Evolutionary conservation across 208 protist genomes (phyloP), one percentile per base, ranked within the genome.

Genomic region (Acanthamoeba healyi): DNA sequence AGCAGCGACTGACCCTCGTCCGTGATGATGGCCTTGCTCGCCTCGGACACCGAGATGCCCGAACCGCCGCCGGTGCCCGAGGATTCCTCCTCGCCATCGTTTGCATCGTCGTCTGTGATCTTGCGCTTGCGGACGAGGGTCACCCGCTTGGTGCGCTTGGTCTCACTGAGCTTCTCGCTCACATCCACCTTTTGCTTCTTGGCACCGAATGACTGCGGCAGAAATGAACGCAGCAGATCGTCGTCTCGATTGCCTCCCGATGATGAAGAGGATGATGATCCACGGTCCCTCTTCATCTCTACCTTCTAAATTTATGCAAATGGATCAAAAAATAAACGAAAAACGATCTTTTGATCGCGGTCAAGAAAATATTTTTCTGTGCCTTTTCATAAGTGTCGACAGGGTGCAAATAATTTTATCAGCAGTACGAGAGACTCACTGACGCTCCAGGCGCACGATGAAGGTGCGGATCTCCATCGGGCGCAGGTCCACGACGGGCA

Each of bases 401-500:
- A 49, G n/a, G n/a, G n/a, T n/a, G n/a, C n/a, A n/a, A n/a, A n/a
- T n/a, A n/a, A n/a, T n/a, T n/a, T n/a, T n/a, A n/a, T n/a, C n/a
- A n/a, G n/a, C n/a, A n/a, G n/a, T n/a, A n/a, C n/a, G n/a, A n/a
- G n/a, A n/a, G 44, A 49, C 12, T 26, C 51, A 58, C 51, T 58
- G 51, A 24, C n/a, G 6, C 63, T 70, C 63, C 9, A 70, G 63
- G 29, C 63, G 63, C 6, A 84, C 14, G 74, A 84, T 54, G 74
- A 84, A 84, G 40, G 74, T 84, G 44, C 74, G 74, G 36, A 84
- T 84, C 74, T 84, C 40, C 74, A 84, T 84, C 10, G 74, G 74
- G 17, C 44, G 40, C 74, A 84, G 74, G 22, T 44, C 44, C 74
- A 84, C 74, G 9, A 84, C 0, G 26, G 44, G 44, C 74, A 54